Conservation (phyloP, 179 eudicot genomes). For the Monotropa hypopitys region DNA sequence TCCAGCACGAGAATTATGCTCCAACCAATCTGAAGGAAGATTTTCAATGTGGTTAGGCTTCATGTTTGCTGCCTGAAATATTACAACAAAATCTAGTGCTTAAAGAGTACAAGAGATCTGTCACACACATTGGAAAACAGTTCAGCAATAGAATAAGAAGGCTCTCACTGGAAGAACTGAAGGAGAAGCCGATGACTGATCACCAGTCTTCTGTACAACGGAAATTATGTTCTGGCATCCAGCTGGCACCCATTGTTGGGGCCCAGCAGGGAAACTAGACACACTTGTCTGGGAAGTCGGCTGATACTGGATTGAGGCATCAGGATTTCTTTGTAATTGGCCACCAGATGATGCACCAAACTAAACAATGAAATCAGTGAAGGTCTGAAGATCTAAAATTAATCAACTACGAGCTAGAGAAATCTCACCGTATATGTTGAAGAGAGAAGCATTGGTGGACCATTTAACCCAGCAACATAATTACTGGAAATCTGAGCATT, state of each 20-base stretch:
- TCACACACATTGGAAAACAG: background rate
- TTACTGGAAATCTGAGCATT: slow-evolving; percentile 35
- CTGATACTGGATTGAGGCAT: slow-evolving; percentile 39
- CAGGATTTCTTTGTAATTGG: slow-evolving; percentile 38
- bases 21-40: slow-evolving; percentile 56
- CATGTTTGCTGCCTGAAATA: slow-evolving; percentile 33
- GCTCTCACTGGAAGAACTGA: slow-evolving; percentile 20
- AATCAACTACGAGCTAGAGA: slow-evolving; percentile 8
- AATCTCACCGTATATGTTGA: slow-evolving; percentile 49
- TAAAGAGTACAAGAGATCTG: background rate
- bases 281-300: slow-evolving; percentile 29
- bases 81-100: background rate
- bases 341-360: slow-evolving; percentile 21
- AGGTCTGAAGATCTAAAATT: background rate
- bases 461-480: slow-evolving; percentile 39
- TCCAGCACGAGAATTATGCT: slow-evolving; percentile 56
- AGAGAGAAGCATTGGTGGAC: slow-evolving; percentile 35
- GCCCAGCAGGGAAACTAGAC: slow-evolving; percentile 33
- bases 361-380: slow-evolving; percentile 12
- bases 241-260: slow-evolving; percentile 28
- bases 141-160: background rate
- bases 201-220: slow-evolving; percentile 27
- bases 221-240: slow-evolving; percentile 32
- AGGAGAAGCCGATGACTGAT: slow-evolving; percentile 26
- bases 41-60: slow-evolving; percentile 30